Conservation (phyloP, 139 green algal genomes). For the Chlamydomonas applanata region DNA sequence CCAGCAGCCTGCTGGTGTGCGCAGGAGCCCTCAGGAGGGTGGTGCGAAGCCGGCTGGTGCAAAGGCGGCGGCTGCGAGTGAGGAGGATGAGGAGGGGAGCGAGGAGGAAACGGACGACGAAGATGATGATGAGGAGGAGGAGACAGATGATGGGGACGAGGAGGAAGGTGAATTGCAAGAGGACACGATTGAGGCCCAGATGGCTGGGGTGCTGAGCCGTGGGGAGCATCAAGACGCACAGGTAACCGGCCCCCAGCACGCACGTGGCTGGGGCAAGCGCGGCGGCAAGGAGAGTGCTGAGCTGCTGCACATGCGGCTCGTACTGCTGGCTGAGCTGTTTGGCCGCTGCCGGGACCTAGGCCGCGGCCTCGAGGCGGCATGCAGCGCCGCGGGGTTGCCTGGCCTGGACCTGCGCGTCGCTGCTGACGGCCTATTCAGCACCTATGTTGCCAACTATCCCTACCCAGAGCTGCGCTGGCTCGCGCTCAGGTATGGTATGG, state of each 20-base stretch:
- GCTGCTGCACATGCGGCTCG: slow-evolving; percentile 1
- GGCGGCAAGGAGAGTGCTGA: neutral
- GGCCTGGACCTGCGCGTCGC: neutral
- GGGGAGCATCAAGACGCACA: neutral
- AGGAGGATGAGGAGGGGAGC: too few species aligned
- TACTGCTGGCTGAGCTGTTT: neutral
- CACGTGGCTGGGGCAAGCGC: neutral
- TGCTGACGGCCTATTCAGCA: neutral
- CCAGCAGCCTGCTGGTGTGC: neutral
- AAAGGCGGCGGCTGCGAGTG: neutral
- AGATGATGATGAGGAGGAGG: slow-evolving; percentile 9
- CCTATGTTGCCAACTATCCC: slow-evolving; percentile 2
- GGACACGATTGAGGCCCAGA: neutral
- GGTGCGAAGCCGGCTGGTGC: neutral
- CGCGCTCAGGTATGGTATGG: neutral
- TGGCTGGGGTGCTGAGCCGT: neutral
- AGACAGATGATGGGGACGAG: neutral
- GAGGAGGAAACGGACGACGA: neutral
- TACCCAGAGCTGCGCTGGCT: slow-evolving; percentile 7
- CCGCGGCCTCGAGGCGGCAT: neutral
- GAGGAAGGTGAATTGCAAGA: neutral
- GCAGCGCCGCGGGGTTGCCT: neutral
- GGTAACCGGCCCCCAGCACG: neutral
- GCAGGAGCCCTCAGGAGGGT: neutral
- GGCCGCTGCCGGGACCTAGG: neutral